Evolutionary conservation across 352 stramenopile species (phyloP), one percentile per base, ranked within the genome.

Genomic region (Globisporangium perplexum): DNA sequence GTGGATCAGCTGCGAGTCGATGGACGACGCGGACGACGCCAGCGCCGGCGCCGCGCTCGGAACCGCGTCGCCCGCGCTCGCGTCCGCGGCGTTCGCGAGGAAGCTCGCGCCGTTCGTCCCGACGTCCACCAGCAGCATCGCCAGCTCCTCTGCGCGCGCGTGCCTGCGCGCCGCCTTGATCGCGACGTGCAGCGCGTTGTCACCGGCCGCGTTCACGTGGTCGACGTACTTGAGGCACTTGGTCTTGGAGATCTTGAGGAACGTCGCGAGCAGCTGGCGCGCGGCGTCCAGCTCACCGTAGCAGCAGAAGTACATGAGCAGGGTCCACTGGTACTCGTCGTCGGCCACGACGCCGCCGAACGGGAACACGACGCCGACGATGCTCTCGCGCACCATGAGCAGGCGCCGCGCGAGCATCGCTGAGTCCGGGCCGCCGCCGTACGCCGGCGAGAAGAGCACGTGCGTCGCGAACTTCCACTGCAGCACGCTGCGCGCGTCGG

Each of bases 231-330:
- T 69, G 15, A 77, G 54, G 1, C 67, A 54, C 15, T 66, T 64
- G 53, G n/a, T 62, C 22, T 38, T 35, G 10, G 36, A 53, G 17
- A 44, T 52, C 50, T 48, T 45, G 8, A 14, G 44, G 26, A 55
- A 62, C 57, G 33, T 52, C 39, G 36, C 36, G 18, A 86, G 38
- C 17, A 88, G 60, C 12, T 63, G 53, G 7, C 72, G 59, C 2
- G 82, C 68, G 8, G 62, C 50, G 11, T 73, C 62, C 6, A 89
- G 28, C 35, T 92, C 72, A 0, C 74, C 73, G 4, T 75, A 56
- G 31, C 58, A 69, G 39, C 77, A 75, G 7, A 85, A 69, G 52
- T 79, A 90, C 79, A 90, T 88, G 20, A 89, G 62, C 43, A 92
- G 52, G 41, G 74, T 83, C 81, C 78, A 90, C 22, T 60, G 58